Base-by-base conservation (phyloP, 352 stramenopile species). In the Thraustotheca clavata region DNA sequence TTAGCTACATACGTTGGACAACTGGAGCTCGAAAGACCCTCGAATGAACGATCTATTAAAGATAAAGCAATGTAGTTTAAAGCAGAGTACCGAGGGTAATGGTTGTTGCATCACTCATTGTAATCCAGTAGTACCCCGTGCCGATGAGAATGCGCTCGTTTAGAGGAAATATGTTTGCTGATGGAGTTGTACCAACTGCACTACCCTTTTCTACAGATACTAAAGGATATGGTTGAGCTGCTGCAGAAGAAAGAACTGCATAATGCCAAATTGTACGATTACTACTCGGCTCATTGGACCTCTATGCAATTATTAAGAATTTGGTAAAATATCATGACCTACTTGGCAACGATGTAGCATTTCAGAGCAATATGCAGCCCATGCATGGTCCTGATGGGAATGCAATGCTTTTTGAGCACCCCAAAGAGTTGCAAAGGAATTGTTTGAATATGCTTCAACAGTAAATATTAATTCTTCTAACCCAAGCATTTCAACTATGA, bases 221-320 rank as follows among this genome's bases (percentile, higher is more conserved):
- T 0, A 61, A 71, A 24, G 82, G 79, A 20, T 91, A 76, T 14
- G 62, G 50, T 2, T 77, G 68, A 1, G 78, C 83, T 2, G 81
- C 69, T 0, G 77, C 71, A 50, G 80, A 83, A 49, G 87, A 86
- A 0, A 94, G 62, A 40, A 90, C 80, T 0, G 80, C 84, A 34
- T 94, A 94, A 67, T 86, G 74, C 84, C 84, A 94, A 1, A 69
- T 60, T 49, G n/a, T n/a, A n/a, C n/a, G n/a, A n/a, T n/a, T n/a
- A n/a, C n/a, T n/a, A n/a, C n/a, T n/a, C n/a, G n/a, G n/a, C n/a
- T n/a, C n/a, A n/a, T n/a, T n/a, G n/a, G n/a, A n/a, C n/a, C n/a
- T n/a, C n/a, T n/a, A n/a, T n/a, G n/a, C n/a, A n/a, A n/a, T n/a
- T n/a, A n/a, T n/a, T 7, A 31, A 33, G 20, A 33, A 16, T 29